A percentile compares a stretch with the other conserved stretches of the same genome.
phyloP scores from a whole-genome alignment of 441 rosid species.

The Eugenia klotzschiana region DNA sequence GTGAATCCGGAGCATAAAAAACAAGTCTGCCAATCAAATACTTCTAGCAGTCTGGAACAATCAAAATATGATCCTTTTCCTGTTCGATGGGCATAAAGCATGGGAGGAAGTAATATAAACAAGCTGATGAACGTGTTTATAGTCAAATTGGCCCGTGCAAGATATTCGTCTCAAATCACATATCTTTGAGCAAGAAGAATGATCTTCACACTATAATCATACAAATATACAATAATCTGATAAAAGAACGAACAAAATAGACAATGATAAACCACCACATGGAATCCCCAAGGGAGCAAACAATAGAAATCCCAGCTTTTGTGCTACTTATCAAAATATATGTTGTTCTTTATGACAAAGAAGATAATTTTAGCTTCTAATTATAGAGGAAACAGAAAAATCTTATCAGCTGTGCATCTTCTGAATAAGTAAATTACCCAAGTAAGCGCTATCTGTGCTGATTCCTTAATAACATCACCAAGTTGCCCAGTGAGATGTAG shows the following conservation, averaged over 20 bases:
- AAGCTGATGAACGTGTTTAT: background rate
- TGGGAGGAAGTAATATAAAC: background rate
- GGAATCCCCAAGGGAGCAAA: background rate
- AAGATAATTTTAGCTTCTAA: background rate
- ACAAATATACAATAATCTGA: background rate
- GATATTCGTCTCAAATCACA: background rate
- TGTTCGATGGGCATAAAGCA: background rate
- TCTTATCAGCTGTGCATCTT: background rate
- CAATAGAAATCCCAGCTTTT: background rate
- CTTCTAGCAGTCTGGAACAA: background rate
- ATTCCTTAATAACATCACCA: slow-evolving; percentile 97
- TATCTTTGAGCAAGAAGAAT: background rate
- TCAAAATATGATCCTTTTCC: no score
- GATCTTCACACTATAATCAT: background rate
- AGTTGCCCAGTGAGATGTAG: slow-evolving; percentile 95
- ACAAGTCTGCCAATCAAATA: background rate
- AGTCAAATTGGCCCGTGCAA: background rate
- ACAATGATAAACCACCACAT: background rate
- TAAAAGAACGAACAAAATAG: background rate
- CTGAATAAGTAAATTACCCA: slow-evolving; percentile 51
- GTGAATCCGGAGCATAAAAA: background rate
- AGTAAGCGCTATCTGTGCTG: slow-evolving; percentile 93
- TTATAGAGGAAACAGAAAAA: background rate
- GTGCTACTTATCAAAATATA: background rate
- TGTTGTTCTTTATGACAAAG: background rate